phyloP scores from a whole-genome alignment of 1,284 basidiomycete species.

The Neonothopanus nambi region DNA sequence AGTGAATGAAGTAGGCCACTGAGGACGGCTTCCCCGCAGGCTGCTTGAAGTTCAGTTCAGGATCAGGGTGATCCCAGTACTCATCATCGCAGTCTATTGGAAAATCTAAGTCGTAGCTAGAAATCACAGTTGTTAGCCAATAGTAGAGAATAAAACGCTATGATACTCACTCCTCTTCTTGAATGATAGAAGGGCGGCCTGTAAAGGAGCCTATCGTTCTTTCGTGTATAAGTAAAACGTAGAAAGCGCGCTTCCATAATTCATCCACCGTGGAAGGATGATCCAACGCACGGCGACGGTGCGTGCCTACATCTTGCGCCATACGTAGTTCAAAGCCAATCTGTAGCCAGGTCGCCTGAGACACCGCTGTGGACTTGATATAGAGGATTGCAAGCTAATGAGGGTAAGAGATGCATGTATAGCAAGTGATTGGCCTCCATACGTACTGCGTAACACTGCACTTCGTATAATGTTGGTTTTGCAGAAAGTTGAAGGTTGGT shows the following conservation, averaged over 20 bases:
- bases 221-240: conserved; percentile 52
- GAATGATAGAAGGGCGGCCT: conserved; percentile 65
- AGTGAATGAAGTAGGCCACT: conserved; percentile 57
- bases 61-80: conserved; percentile 56
- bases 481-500: conserved; percentile 49
- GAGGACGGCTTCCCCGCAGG: conserved; percentile 53
- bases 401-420: not conserved
- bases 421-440: conserved; percentile 22
- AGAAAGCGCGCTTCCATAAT: conserved; percentile 72
- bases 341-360: conserved; percentile 60
- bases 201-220: conserved; percentile 53
- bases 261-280: conserved; percentile 51
- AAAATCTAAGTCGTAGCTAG: conserved; percentile 64
- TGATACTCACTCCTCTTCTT: conserved; percentile 61
- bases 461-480: conserved; percentile 63
- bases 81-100: conserved; percentile 74
- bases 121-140: too few relatives aligned
- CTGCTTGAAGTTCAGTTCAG: conserved; percentile 45
- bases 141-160: not conserved
- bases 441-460: conserved; percentile 59
- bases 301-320: conserved; percentile 56
- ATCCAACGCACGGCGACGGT: conserved; percentile 36
- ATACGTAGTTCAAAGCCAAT: conserved; percentile 59
- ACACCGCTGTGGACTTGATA: conserved; percentile 33
- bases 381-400: conserved; percentile 36